Conservation (phyloP, 73 alveolate genomes). For the Tetrahymena malaccensis region DNA sequence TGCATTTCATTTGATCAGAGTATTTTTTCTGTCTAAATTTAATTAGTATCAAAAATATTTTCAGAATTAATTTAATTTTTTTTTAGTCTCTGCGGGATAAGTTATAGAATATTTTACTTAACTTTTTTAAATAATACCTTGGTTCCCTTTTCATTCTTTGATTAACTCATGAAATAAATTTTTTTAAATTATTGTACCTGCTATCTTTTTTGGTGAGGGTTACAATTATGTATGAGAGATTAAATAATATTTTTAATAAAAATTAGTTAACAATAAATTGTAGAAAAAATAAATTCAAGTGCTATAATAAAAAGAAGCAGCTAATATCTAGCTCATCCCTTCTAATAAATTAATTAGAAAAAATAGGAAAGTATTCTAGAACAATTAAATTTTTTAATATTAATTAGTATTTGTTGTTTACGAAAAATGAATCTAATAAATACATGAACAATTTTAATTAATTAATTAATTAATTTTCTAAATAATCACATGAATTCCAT, state of each 20-base stretch:
- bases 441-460: not conserved
- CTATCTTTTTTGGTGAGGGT: not conserved
- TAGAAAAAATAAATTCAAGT: not conserved
- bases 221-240: not conserved
- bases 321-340: no score
- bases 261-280: not conserved
- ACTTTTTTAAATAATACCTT: not conserved
- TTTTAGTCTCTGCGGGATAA: no score
- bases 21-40: no score
- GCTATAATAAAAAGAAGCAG: not conserved
- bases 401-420: not conserved
- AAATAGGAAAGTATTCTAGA: not conserved
- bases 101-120: not conserved
- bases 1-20: not conserved
- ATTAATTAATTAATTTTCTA: no score
- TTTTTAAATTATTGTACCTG: no score
- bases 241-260: no score
- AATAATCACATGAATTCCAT: slow-evolving; percentile 36
- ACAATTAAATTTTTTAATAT: not conserved
- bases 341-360: no score
- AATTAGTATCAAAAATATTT: not conserved
- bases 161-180: no score
- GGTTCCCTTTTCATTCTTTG: no score
- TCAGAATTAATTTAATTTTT: no score
- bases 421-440: not conserved